Conservation (phyloP, 768 basidiomycete species). For the Serpula lacrymans region DNA sequence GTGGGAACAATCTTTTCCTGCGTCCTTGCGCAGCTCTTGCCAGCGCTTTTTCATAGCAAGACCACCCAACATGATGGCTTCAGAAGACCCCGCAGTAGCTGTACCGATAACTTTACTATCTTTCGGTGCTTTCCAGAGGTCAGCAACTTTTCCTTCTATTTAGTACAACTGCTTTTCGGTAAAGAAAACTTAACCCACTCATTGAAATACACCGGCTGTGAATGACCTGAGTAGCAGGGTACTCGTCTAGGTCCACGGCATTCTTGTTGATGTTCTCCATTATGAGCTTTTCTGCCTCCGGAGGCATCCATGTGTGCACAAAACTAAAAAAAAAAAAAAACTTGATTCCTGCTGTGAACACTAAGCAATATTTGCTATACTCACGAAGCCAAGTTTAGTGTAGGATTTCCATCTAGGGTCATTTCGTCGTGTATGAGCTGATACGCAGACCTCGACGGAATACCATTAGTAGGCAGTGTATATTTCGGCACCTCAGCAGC, state of each 20-base stretch:
- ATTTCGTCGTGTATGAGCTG: slow-evolving; percentile 56
- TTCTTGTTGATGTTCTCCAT: slow-evolving; percentile 65
- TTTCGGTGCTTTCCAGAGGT: slow-evolving; percentile 65
- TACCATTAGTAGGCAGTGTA: slow-evolving; percentile 40
- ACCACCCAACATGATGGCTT: slow-evolving; percentile 72
- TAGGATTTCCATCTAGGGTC: slow-evolving; percentile 52
- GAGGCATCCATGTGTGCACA: slow-evolving; percentile 59
- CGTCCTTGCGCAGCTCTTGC: slow-evolving; percentile 60
- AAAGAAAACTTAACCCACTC: slow-evolving; percentile 29
- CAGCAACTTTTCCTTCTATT: slow-evolving; percentile 38
- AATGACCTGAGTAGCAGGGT: slow-evolving; percentile 52
- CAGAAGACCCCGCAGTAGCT: slow-evolving; percentile 61
- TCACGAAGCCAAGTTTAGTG: slow-evolving; percentile 63
- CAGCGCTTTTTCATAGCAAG: slow-evolving; percentile 67
- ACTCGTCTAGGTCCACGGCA: slow-evolving; percentile 65
- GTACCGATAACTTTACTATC: slow-evolving; percentile 55
- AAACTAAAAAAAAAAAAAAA: slow-evolving; percentile 27
- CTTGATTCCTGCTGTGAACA: background rate
- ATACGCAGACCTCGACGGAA: slow-evolving; percentile 43
- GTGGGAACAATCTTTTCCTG: slow-evolving; percentile 50
- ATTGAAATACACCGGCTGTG: slow-evolving; percentile 55
- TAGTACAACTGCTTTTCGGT: slow-evolving; percentile 4
- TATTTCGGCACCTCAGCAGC: slow-evolving; percentile 40
- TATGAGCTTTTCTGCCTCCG: slow-evolving; percentile 51
- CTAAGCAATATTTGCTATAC: slow-evolving; percentile 21